These are phyloP conservation scores for Nicotiana rustica DNA, from an alignment of 305 asterid genomes.

Conservation along the genomic window DNA sequence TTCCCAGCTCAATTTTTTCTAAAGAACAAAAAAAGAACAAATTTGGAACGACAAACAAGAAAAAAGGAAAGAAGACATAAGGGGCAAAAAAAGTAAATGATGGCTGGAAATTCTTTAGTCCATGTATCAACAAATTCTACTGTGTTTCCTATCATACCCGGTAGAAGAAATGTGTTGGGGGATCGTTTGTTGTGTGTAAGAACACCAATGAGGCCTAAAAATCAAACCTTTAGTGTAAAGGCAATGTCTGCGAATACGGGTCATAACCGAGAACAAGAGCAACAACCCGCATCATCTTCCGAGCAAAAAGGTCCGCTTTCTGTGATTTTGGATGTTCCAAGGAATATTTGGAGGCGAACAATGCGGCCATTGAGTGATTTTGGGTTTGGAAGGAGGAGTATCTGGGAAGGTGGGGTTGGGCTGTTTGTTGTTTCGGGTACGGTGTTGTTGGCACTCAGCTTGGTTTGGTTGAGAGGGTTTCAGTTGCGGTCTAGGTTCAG, in stretches of 20 bases:
- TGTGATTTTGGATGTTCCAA: slow-evolving; percentile 67
- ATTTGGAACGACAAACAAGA: not conserved
- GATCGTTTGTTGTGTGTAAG: slow-evolving; percentile 54
- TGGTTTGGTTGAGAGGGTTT: slow-evolving; percentile 94
- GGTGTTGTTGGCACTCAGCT: slow-evolving; percentile 75
- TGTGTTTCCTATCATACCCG: slow-evolving; percentile 45
- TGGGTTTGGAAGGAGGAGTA: slow-evolving; percentile 93
- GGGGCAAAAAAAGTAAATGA: slow-evolving; percentile 32
- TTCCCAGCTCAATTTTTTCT: not conserved
- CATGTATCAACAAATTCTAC: slow-evolving; percentile 56
- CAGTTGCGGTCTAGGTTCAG: slow-evolving; percentile 83
- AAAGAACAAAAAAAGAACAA: not conserved
- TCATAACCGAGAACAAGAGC: slow-evolving; percentile 42
- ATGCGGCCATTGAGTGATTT: slow-evolving; percentile 86
- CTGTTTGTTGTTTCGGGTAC: slow-evolving; percentile 88
- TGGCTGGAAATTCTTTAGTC: slow-evolving; percentile 62
- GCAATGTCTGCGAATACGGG: slow-evolving; percentile 58
- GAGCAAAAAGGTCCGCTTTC: slow-evolving; percentile 59
- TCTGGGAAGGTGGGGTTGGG: slow-evolving; percentile 99
- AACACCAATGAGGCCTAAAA: slow-evolving; percentile 43
- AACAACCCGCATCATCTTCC: slow-evolving; percentile 52
- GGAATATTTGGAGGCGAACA: slow-evolving; percentile 78
- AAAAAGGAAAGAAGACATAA: not conserved
- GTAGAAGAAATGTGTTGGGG: slow-evolving; percentile 44
- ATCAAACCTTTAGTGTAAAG: slow-evolving; percentile 49